These are phyloP conservation scores for Mucor saturninus DNA, from an alignment of 371 early-diverging fungal species.

Conservation along the genomic window DNA sequence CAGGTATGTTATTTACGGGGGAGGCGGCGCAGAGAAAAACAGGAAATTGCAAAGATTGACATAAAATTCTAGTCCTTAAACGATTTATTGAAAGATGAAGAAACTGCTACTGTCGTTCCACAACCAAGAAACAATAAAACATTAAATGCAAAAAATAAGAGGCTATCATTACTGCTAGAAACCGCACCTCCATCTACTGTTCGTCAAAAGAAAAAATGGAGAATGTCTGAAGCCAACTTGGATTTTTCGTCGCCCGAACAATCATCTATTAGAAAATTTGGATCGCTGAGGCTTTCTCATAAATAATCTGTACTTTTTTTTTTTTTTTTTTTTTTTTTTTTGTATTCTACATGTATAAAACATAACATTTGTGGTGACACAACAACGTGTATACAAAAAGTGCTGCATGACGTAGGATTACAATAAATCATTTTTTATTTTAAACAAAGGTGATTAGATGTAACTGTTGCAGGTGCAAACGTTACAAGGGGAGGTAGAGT, in stretches of 20 bases:
- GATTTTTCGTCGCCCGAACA: background rate
- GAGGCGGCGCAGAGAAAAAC: background rate
- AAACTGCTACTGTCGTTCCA: background rate
- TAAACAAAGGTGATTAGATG: no score
- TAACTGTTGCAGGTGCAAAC: no score
- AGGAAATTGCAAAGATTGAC: background rate
- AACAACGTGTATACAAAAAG: no score
- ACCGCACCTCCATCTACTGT: constrained; percentile 16
- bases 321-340: background rate
- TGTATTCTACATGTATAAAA: no score
- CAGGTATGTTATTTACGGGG: constrained; percentile 18
- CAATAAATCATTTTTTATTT: no score
- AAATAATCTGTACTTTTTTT: constrained; percentile 1
- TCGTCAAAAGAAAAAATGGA: constrained; percentile 11
- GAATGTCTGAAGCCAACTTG: constrained; percentile 11
- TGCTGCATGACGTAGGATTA: no score
- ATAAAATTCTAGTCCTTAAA: constrained; percentile 15
- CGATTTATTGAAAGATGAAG: constrained; percentile 16
- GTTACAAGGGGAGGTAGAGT: no score
- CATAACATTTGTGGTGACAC: no score
- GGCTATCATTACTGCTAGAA: constrained; percentile 17
- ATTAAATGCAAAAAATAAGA: constrained; percentile 10
- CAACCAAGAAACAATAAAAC: background rate
- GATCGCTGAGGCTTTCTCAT: background rate
- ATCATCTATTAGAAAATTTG: background rate